Base-by-base conservation (phyloP, 176 grass and related monocot genomes). In the Alopecurus myosuroides region DNA sequence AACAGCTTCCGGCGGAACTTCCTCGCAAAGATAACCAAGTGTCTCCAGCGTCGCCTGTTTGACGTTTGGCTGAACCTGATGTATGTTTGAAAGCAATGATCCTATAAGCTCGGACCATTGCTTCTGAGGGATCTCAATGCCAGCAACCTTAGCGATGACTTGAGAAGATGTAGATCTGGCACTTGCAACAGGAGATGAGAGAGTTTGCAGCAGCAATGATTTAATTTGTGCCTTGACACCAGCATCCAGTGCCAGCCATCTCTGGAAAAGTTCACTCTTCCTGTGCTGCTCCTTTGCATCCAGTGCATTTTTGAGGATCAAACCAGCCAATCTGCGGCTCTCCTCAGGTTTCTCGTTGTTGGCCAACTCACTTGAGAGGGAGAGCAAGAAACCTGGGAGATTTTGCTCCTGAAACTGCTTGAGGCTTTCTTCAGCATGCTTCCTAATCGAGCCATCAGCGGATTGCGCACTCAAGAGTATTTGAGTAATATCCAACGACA, bases 351-450 rank as follows among this genome's bases (percentile, higher is more conserved):
- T 97, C 86, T 84, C 86, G 33, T 97, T 84, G 55, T 81, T 93
- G 44, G 94, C 83, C 79, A 97, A 80, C 78, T 97, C 94, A 7
- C 9, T 68, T 29, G 91, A 93, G 52, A 97, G 91, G 15, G 91
- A 89, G 23, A 91, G 82, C 74, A 93, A 76, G 55, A 93, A 97
- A 74, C 86, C 62, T 73, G 91, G 81, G 7, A 97, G 91, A 63
- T 89, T 97, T 89, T 97, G 91, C 57, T 97, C 94, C 88, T 97
- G 94, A 68, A 97, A 91, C 35, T 94, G 91, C 86, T 86, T 97
- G 41, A 97, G 89, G 49, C 62, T 93, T 86, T 97, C 91, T 89
- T 97, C 94, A 40, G 94, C 91, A 68, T 87, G 89, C 67, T 91
- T 97, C 82, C 94, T 86, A 60, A 82, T 89, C 1, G 71, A 60